These are phyloP conservation scores for Melanopsichium pennsylvanicum DNA, from an alignment of 1,284 basidiomycete species.

Conservation along the genomic window DNA sequence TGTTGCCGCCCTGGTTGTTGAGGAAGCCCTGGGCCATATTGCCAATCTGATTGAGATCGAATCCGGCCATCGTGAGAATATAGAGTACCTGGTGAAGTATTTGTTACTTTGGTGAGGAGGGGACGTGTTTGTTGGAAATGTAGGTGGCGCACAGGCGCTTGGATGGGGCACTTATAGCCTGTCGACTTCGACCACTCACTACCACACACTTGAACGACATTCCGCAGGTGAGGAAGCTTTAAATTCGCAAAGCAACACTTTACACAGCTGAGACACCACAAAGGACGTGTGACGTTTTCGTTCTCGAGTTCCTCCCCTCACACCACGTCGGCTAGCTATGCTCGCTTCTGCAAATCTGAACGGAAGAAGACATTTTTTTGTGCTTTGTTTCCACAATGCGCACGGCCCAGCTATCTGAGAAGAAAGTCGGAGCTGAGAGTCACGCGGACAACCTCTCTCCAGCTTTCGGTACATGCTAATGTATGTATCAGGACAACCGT, in stretches of 20 bases:
- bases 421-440: too few species aligned
- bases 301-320: neutral
- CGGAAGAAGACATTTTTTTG: neutral
- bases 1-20: slow-evolving; percentile 30
- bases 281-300: slow-evolving; percentile 12
- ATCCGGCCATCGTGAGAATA: slow-evolving; percentile 29
- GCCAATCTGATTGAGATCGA: slow-evolving; percentile 40
- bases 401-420: slow-evolving; percentile 8
- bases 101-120: neutral
- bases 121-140: neutral
- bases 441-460: too few species aligned
- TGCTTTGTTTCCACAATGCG: neutral
- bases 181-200: neutral
- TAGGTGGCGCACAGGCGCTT: too few species aligned
- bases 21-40: slow-evolving; percentile 42
- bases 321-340: slow-evolving; percentile 4
- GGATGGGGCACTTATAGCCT: neutral
- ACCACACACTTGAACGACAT: neutral
- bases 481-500: neutral
- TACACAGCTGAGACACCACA: slow-evolving; percentile 10
- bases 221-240: slow-evolving; percentile 7
- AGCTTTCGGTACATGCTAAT: neutral
- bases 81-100: neutral
- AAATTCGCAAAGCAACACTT: slow-evolving; percentile 13
- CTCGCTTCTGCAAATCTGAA: neutral